These are phyloP conservation scores for Trichosporon asahii DNA, from an alignment of 1,284 basidiomycete genomes.

Conservation along the genomic window DNA sequence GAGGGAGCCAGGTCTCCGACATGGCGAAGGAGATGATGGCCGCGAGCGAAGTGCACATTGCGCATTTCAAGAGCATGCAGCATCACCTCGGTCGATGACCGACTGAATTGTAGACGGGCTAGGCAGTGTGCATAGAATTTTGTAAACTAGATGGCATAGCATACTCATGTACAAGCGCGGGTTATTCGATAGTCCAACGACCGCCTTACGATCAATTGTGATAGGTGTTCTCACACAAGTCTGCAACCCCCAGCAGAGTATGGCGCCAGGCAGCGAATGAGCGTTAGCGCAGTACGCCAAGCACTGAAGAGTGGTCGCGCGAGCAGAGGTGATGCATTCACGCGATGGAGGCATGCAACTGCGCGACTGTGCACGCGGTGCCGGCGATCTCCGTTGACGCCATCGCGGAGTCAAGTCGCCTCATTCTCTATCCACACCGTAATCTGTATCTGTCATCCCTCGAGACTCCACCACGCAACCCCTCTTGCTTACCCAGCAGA, in stretches of 20 bases:
- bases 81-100: slow-evolving; percentile 29
- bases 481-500: neutral
- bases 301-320: neutral
- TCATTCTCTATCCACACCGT: neutral
- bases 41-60: slow-evolving; percentile 72
- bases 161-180: too few relatives aligned
- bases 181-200: too few relatives aligned
- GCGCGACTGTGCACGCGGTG: neutral
- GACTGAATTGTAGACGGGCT: neutral
- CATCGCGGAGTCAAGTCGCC: neutral
- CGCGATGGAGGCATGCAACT: neutral
- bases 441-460: neutral
- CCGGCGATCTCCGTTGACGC: slow-evolving; percentile 4
- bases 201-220: too few relatives aligned
- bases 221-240: too few relatives aligned
- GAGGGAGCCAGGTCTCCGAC: slow-evolving; percentile 71
- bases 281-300: neutral
- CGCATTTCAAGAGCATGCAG: slow-evolving; percentile 60
- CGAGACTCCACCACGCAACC: neutral
- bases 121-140: neutral
- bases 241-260: too few relatives aligned
- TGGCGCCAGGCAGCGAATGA: neutral
- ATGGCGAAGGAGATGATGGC: slow-evolving; percentile 95
- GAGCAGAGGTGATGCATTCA: neutral
- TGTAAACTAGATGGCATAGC: slow-evolving; percentile 5